Base-by-base conservation (phyloP, 768 basidiomycete genomes). In the Tylopilus sp. region DNA sequence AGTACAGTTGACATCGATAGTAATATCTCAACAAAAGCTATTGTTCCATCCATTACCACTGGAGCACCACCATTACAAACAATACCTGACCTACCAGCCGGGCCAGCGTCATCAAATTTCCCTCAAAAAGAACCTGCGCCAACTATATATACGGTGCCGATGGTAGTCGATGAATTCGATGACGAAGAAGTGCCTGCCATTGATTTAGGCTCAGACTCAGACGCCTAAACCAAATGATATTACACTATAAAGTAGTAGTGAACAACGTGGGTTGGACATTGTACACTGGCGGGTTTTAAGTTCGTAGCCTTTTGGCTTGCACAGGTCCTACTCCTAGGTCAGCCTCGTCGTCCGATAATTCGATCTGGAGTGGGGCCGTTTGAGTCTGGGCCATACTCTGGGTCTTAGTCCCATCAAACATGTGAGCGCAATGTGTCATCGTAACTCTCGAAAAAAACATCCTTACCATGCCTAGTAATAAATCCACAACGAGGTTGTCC, bases 181-280 rank as follows among this genome's bases (percentile, higher is more conserved):
- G 78, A 78, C n/a, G 85, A 88, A 55, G 84, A 85, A 54, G 83
- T 94, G 74, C 91, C 91, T 3, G 61, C 74, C 11, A 91, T 94
- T 33, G 79, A 91, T 63, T 72, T 90, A 73, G 82, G 77, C 36
- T 91, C 90, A 1, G 90, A 92, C 66, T 87, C 88, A 4, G 91
- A 91, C 38, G 44, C 35, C 28, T 69, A 51, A 57, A 20, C 18
- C 8, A 47, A 26, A n/a, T 7, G 7, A 13, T 23, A 33, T 8
- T 44, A 23, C 25, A 25, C 17, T 38, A 41, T 30, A 21, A 31
- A 41, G 25, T 18, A 39, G 47, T 33, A 35, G 36, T 40, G 10
- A 40, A 43, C 44, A 22, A 35, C 36, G 30, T n/a, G 43, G n/a
- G 13, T 22, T 35, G 41, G 25, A n/a, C 31, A 35, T 31, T 20